These are phyloP conservation scores for Erodium texanum DNA, from an alignment of 441 rosid species.

Conservation along the genomic window DNA sequence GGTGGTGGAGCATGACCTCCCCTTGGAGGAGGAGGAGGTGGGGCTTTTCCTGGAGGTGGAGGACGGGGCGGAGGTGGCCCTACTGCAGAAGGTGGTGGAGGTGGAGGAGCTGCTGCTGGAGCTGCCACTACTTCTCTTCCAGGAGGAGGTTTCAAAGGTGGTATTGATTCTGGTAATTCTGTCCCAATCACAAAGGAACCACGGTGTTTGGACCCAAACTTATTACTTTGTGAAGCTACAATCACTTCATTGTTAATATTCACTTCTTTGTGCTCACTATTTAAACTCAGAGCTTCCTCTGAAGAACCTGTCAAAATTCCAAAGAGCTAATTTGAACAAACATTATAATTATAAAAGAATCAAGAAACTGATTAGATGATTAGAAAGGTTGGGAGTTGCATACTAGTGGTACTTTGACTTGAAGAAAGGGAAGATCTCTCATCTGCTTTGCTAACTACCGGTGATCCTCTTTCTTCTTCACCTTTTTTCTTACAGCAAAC, in stretches of 20 bases:
- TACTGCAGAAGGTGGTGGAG: no score
- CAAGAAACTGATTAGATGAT: background rate
- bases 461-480: conserved; percentile 22
- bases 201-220: background rate
- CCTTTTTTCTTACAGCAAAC: conserved; percentile 29
- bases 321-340: conserved; percentile 1
- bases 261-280: conserved; percentile 21
- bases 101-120: background rate
- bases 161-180: conserved; percentile 7
- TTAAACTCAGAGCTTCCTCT: conserved; percentile 13
- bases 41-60: conserved; percentile 34
- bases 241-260: conserved; percentile 3
- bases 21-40: conserved; percentile 11
- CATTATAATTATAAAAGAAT: background rate
- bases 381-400: conserved; percentile 19
- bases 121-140: conserved; percentile 13
- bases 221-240: conserved; percentile 16
- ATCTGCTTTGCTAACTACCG: conserved; percentile 27
- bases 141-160: conserved; percentile 36
- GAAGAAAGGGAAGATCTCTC: conserved; percentile 26
- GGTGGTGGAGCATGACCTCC: background rate
- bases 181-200: conserved; percentile 7
- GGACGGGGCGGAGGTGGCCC: conserved; percentile 35
- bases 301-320: conserved; percentile 31
- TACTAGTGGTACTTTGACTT: background rate